phyloP scores from a whole-genome alignment of 306 rosid genomes.

The Begonia masoniana region DNA sequence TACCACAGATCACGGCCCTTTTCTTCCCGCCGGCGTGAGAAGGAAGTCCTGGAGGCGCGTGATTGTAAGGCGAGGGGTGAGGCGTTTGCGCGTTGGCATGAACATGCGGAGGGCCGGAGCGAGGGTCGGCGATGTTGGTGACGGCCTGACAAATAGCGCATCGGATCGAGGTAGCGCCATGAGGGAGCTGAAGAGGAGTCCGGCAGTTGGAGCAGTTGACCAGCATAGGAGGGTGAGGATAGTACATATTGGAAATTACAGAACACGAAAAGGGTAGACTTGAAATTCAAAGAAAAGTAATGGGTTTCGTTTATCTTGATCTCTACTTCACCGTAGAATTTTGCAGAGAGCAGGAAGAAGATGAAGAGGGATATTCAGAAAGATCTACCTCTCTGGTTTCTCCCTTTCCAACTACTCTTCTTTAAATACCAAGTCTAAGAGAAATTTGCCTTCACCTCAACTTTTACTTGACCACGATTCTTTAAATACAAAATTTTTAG shows the following conservation, averaged over 20 bases:
- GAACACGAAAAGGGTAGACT: not conserved
- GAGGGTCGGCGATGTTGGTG: constrained; percentile 62
- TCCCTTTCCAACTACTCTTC: too few species aligned
- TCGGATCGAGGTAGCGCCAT: constrained; percentile 66
- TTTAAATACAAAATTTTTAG: too few species aligned
- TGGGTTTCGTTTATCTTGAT: too few species aligned
- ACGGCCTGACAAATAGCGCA: constrained; percentile 78
- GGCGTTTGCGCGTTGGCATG: constrained; percentile 11
- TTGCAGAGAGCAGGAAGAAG: too few species aligned
- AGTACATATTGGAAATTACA: constrained; percentile 4
- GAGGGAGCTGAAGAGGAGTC: constrained; percentile 66
- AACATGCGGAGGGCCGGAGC: constrained; percentile 30
- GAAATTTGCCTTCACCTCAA: too few species aligned
- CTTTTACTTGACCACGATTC: too few species aligned
- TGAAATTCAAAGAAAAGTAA: too few species aligned
- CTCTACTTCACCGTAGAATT: too few species aligned
- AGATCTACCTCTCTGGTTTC: too few species aligned
- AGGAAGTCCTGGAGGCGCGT: constrained; percentile 52
- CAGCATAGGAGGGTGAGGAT: constrained; percentile 26
- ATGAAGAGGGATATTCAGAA: too few species aligned
- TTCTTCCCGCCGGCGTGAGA: constrained; percentile 71
- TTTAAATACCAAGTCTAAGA: too few species aligned
- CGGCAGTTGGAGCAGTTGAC: constrained; percentile 76
- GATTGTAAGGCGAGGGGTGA: constrained; percentile 40
- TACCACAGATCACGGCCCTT: constrained; percentile 83